phyloP scores from a whole-genome alignment of 768 basidiomycete species.

The Strobilomyces echinocephalus region DNA sequence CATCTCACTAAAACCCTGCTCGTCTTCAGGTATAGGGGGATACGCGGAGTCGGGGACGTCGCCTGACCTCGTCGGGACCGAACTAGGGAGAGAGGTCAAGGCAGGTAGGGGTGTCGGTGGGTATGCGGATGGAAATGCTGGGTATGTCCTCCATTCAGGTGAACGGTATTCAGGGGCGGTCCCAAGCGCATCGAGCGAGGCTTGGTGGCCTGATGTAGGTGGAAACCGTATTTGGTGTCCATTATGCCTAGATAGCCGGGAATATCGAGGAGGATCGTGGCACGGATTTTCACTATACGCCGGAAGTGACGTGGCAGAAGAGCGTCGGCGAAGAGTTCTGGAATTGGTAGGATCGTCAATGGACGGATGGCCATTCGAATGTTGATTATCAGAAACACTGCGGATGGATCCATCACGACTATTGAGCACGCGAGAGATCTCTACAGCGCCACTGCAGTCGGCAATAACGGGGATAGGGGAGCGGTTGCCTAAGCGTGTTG shows the following conservation, averaged over 20 bases:
- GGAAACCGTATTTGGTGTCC: constrained; percentile 58
- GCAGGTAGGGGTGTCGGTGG: constrained; percentile 60
- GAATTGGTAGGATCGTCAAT: constrained; percentile 1
- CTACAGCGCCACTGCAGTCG: constrained; percentile 6
- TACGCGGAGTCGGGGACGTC: constrained; percentile 13
- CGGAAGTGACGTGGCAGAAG: constrained; percentile 22
- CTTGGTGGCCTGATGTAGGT: constrained; percentile 41
- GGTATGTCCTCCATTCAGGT: constrained; percentile 74
- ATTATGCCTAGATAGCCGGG: constrained; percentile 15
- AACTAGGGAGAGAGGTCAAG: constrained; percentile 31
- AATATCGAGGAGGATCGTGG: constrained; percentile 21
- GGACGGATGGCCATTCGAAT: not conserved
- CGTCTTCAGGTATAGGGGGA: constrained; percentile 38
- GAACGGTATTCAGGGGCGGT: constrained; percentile 31
- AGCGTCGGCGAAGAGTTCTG: constrained; percentile 7
- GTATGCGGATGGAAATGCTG: constrained; percentile 73
- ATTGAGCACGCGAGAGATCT: constrained; percentile 6
- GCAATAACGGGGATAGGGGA: constrained; percentile 12
- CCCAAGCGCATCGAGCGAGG: constrained; percentile 13
- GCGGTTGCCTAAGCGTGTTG: constrained; percentile 5
- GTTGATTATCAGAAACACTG: constrained; percentile 17
- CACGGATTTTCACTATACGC: constrained; percentile 22
- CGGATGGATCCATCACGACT: constrained; percentile 13
- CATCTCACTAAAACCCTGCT: constrained; percentile 66
- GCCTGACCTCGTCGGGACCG: constrained; percentile 4